Base-by-base conservation (phyloP, 805 yeast species). In the Ogataea zsoltii region DNA sequence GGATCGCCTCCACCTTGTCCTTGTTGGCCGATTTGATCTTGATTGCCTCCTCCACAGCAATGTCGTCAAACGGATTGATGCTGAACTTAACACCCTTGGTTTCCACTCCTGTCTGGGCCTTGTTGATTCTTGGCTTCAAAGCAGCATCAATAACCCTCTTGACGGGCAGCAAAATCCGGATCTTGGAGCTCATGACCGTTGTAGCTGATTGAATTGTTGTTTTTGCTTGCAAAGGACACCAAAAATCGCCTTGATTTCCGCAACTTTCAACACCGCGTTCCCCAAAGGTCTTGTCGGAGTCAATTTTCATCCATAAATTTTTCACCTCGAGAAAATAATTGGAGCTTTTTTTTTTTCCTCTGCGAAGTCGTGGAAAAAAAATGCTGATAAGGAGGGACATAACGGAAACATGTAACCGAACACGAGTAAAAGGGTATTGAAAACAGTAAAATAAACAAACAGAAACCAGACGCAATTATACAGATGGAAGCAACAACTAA, bases 51-150 rank as follows among this genome's bases (percentile, higher is more conserved):
- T 94, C 99, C 42, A 94, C 63, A 7, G 99, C 99, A 63, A 94
- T 94, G 69, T 94, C 99, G 70, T 96, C 94, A 68, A 94, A 94
- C 45, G 99, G 99, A 66, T 94, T 94, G 66, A 92, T 88, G 61
- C 89, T 80, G 74, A 85, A 90, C 70, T 92, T 92, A 55, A 88
- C 88, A 46, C 97, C 97, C 52, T 85, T 80, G 44, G 92, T 81
- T 56, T 90, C 96, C 40, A 87, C 82, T 5, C 94, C 96, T 10
- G 89, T 84, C 39, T 81, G 82, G 12, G 95, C 72, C 66, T 88
- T 83, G 74, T 90, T 90, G 67, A 92, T 84, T 59, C 97, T 78
- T 38, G 99, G 99, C 68, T 86, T 87, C 58, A 91, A 77, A 13
- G 97, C 97, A 45, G 87, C 86, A 69, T 94, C 99, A 59, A 94